These are phyloP conservation scores for Rhytidiadelphus loreus DNA, from an alignment of 225 moss, liverwort and hornwort species.

Conservation along the genomic window DNA sequence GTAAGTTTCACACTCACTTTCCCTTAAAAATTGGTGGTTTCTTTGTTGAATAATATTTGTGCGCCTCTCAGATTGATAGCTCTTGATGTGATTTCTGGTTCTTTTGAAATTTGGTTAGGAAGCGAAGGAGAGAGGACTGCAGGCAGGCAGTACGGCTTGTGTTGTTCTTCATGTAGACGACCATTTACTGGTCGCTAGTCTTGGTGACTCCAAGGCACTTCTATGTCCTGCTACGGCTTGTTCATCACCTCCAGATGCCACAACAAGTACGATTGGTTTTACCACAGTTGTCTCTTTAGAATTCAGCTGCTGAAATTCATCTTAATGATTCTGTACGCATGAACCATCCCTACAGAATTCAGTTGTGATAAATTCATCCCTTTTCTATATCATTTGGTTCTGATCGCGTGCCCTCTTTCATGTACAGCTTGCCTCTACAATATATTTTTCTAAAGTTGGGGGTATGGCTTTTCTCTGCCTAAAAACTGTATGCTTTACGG, in stretches of 20 bases:
- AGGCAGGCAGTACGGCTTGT: conserved; percentile 70
- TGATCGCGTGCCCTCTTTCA: background rate
- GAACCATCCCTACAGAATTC: background rate
- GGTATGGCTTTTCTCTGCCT: background rate
- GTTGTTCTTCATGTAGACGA: conserved; percentile 49
- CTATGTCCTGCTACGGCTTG: conserved; percentile 48
- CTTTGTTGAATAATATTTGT: background rate
- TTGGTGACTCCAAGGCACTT: conserved; percentile 80
- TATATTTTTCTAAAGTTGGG: background rate
- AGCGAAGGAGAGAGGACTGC: conserved; percentile 37
- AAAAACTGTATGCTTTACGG: background rate
- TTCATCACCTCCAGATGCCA: conserved; percentile 14
- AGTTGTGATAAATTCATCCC: background rate
- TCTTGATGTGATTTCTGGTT: background rate
- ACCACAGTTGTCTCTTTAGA: background rate
- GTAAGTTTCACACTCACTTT: conserved; percentile 19
- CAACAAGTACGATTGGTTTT: conserved; percentile 11
- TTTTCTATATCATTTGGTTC: background rate
- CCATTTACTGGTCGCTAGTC: conserved; percentile 54
- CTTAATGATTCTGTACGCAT: background rate
- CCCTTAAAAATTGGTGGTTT: background rate
- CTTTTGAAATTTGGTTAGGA: conserved; percentile 28
- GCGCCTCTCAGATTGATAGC: background rate
- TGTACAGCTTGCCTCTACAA: background rate
- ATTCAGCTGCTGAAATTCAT: background rate